Evolutionary conservation across 805 yeast genomes (phyloP).

Genomic region (Myxozyma monticola): DNA sequence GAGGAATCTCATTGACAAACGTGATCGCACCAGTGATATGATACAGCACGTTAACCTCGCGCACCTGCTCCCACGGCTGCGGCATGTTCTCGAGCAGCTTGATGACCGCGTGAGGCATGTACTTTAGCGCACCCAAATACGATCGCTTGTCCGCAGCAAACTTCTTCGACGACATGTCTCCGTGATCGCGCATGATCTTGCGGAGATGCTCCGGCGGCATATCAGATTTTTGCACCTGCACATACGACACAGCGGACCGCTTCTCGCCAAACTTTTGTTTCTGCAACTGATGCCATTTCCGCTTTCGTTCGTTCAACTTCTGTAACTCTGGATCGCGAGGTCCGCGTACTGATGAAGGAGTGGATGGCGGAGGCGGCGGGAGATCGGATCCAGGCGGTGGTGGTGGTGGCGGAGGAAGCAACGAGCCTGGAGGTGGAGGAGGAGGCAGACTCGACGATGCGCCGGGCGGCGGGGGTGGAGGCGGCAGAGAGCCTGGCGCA

Average conservation of each 20-base stretch:
- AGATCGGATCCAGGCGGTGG: conserved; percentile 22
- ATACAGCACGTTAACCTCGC: conserved; percentile 84
- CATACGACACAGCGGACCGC: conserved; percentile 47
- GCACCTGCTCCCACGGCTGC: conserved; percentile 92
- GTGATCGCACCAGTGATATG: conserved; percentile 94
- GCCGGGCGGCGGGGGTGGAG: conserved; percentile 20
- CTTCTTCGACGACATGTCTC: conserved; percentile 76
- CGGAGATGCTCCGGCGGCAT: conserved; percentile 95
- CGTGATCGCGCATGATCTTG: conserved; percentile 77
- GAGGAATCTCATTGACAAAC: conserved; percentile 86
- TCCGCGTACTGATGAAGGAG: conserved; percentile 34
- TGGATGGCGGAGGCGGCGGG: conserved; percentile 27
- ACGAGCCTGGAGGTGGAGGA: conserved; percentile 38
- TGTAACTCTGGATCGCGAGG: conserved; percentile 23
- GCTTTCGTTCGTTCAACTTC: conserved; percentile 49
- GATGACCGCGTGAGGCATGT: conserved; percentile 91
- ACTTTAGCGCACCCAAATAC: conserved; percentile 86
- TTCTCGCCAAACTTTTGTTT: conserved; percentile 53
- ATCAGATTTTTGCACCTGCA: conserved; percentile 64
- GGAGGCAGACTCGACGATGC: conserved; percentile 32
- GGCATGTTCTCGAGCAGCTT: conserved; percentile 95
- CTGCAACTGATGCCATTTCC: conserved; percentile 64
- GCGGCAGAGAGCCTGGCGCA: conserved; percentile 13
- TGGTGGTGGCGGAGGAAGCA: conserved; percentile 36
- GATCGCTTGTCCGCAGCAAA: conserved; percentile 83